Base-by-base conservation (phyloP, 139 green algal genomes). In the Diplosphaera chodatii region DNA sequence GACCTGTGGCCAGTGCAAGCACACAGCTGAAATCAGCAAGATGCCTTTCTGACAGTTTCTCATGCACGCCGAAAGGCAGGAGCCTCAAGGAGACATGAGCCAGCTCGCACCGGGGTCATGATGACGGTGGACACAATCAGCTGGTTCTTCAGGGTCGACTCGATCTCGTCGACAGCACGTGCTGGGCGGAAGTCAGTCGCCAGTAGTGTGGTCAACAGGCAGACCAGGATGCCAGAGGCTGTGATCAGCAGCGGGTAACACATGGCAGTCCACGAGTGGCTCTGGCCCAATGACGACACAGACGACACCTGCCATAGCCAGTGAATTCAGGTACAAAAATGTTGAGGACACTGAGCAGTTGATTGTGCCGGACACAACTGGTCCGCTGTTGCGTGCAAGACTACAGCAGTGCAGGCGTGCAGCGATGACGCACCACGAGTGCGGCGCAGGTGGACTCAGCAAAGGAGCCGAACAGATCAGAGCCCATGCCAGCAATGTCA, bases 71-170 rank as follows among this genome's bases (percentile, higher is more conserved):
- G n/a, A n/a, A n/a, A n/a, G n/a, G n/a, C n/a, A n/a, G n/a, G n/a
- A n/a, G n/a, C n/a, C n/a, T n/a, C n/a, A n/a, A n/a, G n/a, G n/a
- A n/a, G n/a, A n/a, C n/a, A n/a, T n/a, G n/a, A n/a, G n/a, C n/a
- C n/a, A n/a, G n/a, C n/a, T n/a, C 80, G 79, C 63, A 94, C 91
- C 0, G 91, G 89, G 41, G 92, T 97, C 89, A 95, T 95, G 48
- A 95, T 34, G 1, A 90, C 34, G 32, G 93, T 97, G 63, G 90
- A 94, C 37, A 96, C 78, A 64, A 96, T 85, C 3, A 98, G 84
- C 90, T 98, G 93, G 65, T 87, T 80, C 88, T 98, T 98, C 63
- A 98, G 91, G 3, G 89, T 91, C 70, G 79, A 75, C 90, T 98
- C 91, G 59, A 97, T 93, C 65, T 93, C 83, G 23, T 74, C 69